Base-by-base conservation (phyloP, 2,329 filamentous ascomycete genomes). In the Ophiostoma triangulosporum region DNA sequence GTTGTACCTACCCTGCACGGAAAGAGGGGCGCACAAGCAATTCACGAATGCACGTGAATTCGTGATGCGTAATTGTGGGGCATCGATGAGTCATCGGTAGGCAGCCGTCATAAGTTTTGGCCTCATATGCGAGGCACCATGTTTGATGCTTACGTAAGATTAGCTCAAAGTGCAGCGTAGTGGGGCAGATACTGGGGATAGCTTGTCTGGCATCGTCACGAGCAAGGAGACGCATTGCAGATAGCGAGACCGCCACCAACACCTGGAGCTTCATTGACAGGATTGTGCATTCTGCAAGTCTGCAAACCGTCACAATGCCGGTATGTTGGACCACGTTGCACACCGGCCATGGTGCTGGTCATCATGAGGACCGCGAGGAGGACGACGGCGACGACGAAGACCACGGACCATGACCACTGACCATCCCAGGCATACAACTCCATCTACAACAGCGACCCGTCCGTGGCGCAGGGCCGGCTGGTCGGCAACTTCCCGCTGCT, bases 401-500 rank as follows among this genome's bases (percentile, higher is more conserved):
- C 35, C 11, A 35, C 32, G 32, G 32, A 20, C 6, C n/a, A 38
- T n/a, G 15, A 32, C 3, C 22, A 24, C 46, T 48, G 33, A 33
- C 46, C 4, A 11, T 4, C 43, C 24, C 4, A 95, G 88, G 91
- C 91, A 72, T 97, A 96, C 78, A 94, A 97, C 78, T 95, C 88
- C 69, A 86, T 95, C 77, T 96, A 96, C 81, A 84, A 84, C 81
- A 83, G 69, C 73, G 91, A 80, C 79, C 88, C 78, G 75, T 52
- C 59, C 46, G 56, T 59, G 22, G 84, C 73, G 60, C 66, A 69
- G 58, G 75, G 74, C 38, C 75, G 73, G 54, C 70, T 76, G 60
- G 72, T 83, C 76, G 89, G 91, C 68, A 97, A 96, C 79, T 90
- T 97, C 67, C 90, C 91, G 22, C 82, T 97, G 62, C 84, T 96